Base-by-base conservation (phyloP, 2,329 filamentous ascomycete genomes). In the Epichloe bromicola region DNA sequence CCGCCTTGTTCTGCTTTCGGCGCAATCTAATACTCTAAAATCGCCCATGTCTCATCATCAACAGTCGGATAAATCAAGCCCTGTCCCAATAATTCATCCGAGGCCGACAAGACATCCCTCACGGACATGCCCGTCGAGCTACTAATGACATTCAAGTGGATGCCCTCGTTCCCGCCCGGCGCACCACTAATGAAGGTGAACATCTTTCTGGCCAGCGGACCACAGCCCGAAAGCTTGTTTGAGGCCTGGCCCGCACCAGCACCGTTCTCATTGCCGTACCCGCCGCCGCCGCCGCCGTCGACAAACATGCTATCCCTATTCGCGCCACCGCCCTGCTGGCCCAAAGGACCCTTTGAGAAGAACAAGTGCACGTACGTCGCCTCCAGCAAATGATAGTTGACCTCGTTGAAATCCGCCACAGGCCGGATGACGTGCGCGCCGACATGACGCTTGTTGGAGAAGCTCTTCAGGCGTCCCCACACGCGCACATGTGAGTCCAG, bases 381-480 rank as follows among this genome's bases (percentile, higher is more conserved):
- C 71, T 98, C 91, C 49, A 98, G 80, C 57, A 96, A 70, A 69
- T 97, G 93, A 66, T 88, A 95, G 64, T 85, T 85, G 65, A 97
- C 79, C 74, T 98, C 93, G 72, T 98, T 95, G 72, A 85, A 85
- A 67, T 96, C 86, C 51, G 77, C 73, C 50, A 97, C 73, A 4
- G 86, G 82, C 50, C 89, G 83, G 56, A 98, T 83, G 60, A 86
- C 80, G 67, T 90, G 84, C 41, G 88, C 85, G 55, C 79, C 82
- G 50, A 98, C 77, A 66, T 89, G 85, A 55, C 84, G 79, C 72
- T 90, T 93, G 68, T 85, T 85, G 65, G 85, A 84, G 71, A 94
- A 94, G 50, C 76, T 78, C 70, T 89, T 93, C 61, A 97, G 74
- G 51, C 84, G 82, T 54, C 93, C 93, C 73, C 80, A 94, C 48